A percentile compares a stretch with the other conserved stretches of the same genome.
Evolutionary conservation across 768 basidiomycete genomes (phyloP).

Genomic region (Russula sp.): DNA sequence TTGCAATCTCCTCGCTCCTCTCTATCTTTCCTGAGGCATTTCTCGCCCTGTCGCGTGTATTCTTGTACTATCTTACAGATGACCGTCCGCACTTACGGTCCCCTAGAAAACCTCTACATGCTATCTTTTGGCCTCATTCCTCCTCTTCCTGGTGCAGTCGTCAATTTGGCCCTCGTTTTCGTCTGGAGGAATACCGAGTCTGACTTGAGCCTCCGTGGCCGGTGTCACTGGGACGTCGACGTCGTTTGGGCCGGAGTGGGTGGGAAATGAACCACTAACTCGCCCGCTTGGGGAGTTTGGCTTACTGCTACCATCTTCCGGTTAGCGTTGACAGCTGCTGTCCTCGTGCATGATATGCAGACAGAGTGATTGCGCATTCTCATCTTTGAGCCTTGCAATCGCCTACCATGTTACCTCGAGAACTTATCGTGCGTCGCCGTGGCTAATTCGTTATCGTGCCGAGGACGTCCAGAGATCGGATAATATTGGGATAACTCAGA

Average conservation of each 20-base stretch:
- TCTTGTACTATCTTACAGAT: too few relatives aligned
- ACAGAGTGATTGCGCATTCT: background rate
- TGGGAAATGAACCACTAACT: conserved; percentile 27
- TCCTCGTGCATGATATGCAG: conserved; percentile 43
- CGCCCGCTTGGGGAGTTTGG: conserved; percentile 49
- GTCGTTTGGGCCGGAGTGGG: conserved; percentile 51
- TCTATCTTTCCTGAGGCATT: conserved; percentile 45
- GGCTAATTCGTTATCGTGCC: too few relatives aligned
- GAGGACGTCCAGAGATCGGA: conserved; percentile 5
- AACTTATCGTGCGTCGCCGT: too few relatives aligned
- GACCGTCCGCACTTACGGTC: too few relatives aligned
- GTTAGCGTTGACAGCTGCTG: too few relatives aligned
- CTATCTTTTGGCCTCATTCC: too few relatives aligned
- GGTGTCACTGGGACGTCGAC: conserved; percentile 62
- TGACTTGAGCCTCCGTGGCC: conserved; percentile 35
- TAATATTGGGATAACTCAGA: too few relatives aligned
- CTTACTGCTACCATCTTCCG: conserved; percentile 43
- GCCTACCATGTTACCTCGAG: background rate
- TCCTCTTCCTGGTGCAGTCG: too few relatives aligned
- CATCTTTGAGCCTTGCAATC: background rate
- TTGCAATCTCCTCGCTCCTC: too few relatives aligned
- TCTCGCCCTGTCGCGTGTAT: too few relatives aligned
- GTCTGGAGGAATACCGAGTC: conserved; percentile 42
- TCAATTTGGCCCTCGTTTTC: too few relatives aligned
- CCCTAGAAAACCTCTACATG: too few relatives aligned